phyloP scores from a whole-genome alignment of 139 green algal genomes.

The Tetradesmus obliquus region DNA sequence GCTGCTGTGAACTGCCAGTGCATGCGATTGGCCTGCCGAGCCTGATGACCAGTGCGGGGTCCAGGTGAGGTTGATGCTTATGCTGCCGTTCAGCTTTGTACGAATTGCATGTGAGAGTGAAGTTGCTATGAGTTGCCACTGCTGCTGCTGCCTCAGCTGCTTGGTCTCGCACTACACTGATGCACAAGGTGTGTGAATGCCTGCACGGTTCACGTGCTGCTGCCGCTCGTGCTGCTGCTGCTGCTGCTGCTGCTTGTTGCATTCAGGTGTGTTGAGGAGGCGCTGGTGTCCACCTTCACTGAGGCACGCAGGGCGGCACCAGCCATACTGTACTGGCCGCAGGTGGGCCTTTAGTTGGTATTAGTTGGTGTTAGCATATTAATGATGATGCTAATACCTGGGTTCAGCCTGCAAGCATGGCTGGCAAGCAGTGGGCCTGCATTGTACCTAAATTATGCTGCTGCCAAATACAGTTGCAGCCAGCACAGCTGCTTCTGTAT shows the following conservation, averaged over 20 bases:
- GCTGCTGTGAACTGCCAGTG: constrained; percentile 88
- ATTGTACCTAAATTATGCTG: too few species aligned
- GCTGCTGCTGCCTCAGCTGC: background rate
- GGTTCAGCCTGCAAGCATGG: background rate
- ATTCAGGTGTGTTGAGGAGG: constrained; percentile 86
- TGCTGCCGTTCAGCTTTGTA: too few species aligned
- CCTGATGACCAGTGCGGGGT: constrained; percentile 79
- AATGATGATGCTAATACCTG: background rate
- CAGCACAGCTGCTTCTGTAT: too few species aligned
- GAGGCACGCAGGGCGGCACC: constrained; percentile 87
- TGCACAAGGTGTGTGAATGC: background rate
- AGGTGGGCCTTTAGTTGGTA: constrained; percentile 48
- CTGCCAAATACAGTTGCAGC: background rate
- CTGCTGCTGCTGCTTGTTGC: background rate
- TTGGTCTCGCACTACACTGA: background rate
- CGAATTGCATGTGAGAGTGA: background rate
- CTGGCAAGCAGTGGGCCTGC: background rate
- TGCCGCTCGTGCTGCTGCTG: background rate
- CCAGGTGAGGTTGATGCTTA: constrained; percentile 42
- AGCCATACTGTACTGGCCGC: constrained; percentile 90
- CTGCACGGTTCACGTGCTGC: background rate
- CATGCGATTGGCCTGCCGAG: constrained; percentile 84
- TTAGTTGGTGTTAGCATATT: background rate
- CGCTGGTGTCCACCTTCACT: constrained; percentile 85
- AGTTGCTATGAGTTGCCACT: background rate